phyloP scores from a whole-genome alignment of 2,329 filamentous ascomycete genomes.

The Fusarium aywerte region DNA sequence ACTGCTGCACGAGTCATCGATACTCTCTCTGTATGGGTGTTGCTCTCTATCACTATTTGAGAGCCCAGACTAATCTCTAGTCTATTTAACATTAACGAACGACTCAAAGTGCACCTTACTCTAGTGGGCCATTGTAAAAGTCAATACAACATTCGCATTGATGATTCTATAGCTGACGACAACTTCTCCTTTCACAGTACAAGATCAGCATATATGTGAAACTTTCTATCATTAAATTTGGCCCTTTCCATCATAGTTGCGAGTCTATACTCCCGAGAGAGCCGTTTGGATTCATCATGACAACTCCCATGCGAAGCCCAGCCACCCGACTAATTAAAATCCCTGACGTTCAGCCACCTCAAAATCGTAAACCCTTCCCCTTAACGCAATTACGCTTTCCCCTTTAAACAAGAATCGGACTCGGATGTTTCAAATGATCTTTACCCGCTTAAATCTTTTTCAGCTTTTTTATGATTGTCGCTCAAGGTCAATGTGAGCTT shows the following conservation, averaged over 20 bases:
- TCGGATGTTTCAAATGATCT: not conserved
- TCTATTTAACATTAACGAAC: not conserved
- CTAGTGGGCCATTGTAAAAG: not conserved
- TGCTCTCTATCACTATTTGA: not conserved
- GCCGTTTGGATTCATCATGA: slow-evolving; percentile 32
- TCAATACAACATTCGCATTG: not conserved
- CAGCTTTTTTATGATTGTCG: not conserved
- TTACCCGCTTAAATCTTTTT: not conserved
- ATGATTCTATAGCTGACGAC: slow-evolving; percentile 5
- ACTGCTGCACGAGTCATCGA: not conserved
- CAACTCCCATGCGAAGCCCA: slow-evolving; percentile 24
- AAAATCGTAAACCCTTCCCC: slow-evolving; percentile 1
- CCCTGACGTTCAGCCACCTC: slow-evolving; percentile 25
- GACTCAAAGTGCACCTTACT: not conserved
- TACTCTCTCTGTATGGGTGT: not conserved
- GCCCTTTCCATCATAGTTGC: slow-evolving; percentile 9
- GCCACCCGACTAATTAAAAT: slow-evolving; percentile 28
- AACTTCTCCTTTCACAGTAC: not conserved
- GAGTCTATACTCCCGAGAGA: slow-evolving; percentile 20
- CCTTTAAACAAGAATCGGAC: not conserved
- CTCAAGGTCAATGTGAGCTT: not conserved
- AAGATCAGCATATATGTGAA: slow-evolving; percentile 9
- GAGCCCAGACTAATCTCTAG: not conserved
- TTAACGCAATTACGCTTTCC: not conserved
- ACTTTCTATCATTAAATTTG: not conserved